Evolutionary conservation across 306 rosid species (phyloP), one percentile per base, ranked within the genome.

Genomic region (Cicer arietinum): DNA sequence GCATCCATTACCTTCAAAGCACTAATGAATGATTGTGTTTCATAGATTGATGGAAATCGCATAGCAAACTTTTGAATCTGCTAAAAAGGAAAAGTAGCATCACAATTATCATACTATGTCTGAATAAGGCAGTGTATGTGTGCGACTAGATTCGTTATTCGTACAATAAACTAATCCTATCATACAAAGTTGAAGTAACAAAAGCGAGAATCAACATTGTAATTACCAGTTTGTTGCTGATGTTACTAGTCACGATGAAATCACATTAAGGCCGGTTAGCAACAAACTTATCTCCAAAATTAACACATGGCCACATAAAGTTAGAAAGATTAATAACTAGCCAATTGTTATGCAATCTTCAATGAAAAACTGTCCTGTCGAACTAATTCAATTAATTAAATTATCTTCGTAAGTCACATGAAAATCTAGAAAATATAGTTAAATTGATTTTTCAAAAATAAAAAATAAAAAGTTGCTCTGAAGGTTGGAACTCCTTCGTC

Each of bases 41-140:
- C 97, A 51, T 62, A 39, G 30, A 56, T 76, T 16, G 96, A 84
- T 76, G 91, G 75, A 84, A 92, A 90, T 73, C 87, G 83, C 79
- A 94, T 52, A 20, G 90, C 97, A 53, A 91, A 94, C 86, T 91
- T 94, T 83, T 91, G 93, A 44, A 86, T 80, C 97, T 94, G 87
- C 67, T 53, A 54, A 71, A 65, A 73, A 75, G 8, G 60, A 5
- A 11, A 75, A 60, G 10, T 58, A 65, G n/a, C 53, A 43, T 22
- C 45, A 61, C 48, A 17, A 76, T 50, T 65, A 43, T 12, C 35
- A 17, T 47, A 61, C 40, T 43, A 42, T 37, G 53, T 35, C 25
- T 2, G 50, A 40, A 48, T 17, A 67, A 54, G 58, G 20, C 3
- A 52, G 25, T 50, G 17, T 71, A 48, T 74, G 6, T 51, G 59